phyloP scores from a whole-genome alignment of 208 protist genomes.

The Leishmania tropica region DNA sequence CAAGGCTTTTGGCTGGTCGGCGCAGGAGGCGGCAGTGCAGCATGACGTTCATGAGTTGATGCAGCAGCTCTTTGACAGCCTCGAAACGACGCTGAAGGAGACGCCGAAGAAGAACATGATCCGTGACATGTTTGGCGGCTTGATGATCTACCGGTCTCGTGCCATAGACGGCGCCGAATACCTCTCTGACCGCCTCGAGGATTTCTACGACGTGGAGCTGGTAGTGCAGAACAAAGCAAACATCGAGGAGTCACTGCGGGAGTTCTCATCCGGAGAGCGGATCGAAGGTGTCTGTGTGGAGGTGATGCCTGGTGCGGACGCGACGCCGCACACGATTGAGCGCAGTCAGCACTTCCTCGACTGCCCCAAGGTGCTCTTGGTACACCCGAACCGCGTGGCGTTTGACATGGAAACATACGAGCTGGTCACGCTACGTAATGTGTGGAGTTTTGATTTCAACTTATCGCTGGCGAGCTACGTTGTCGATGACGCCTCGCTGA shows the following conservation, averaged over 20 bases:
- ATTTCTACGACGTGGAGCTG: constrained; percentile 90
- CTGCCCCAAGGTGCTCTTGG: constrained; percentile 87
- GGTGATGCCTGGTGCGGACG: constrained; percentile 38
- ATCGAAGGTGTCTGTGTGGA: constrained; percentile 90
- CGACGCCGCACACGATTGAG: constrained; percentile 70
- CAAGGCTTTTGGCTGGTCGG: constrained; percentile 87
- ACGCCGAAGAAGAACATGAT: constrained; percentile 75
- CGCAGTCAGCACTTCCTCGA: constrained; percentile 69
- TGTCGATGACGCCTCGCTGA: constrained; percentile 35
- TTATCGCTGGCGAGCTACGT: constrained; percentile 71
- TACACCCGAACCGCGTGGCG: constrained; percentile 89
- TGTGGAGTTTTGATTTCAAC: constrained; percentile 66
- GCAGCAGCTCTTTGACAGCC: constrained; percentile 84
- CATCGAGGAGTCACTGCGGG: constrained; percentile 79
- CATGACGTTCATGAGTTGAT: constrained; percentile 92
- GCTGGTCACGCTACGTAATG: constrained; percentile 81
- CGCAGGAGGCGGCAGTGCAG: constrained; percentile 66
- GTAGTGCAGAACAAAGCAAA: constrained; percentile 77
- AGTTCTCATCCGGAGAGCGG: constrained; percentile 62
- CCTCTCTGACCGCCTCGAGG: constrained; percentile 66
- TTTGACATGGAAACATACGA: constrained; percentile 83
- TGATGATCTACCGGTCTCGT: constrained; percentile 71
- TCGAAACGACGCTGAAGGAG: constrained; percentile 79
- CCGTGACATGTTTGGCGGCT: constrained; percentile 75
- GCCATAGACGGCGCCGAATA: constrained; percentile 73